phyloP scores from a whole-genome alignment of 805 yeast species.

The Schizosaccharomyces cryophilus region DNA sequence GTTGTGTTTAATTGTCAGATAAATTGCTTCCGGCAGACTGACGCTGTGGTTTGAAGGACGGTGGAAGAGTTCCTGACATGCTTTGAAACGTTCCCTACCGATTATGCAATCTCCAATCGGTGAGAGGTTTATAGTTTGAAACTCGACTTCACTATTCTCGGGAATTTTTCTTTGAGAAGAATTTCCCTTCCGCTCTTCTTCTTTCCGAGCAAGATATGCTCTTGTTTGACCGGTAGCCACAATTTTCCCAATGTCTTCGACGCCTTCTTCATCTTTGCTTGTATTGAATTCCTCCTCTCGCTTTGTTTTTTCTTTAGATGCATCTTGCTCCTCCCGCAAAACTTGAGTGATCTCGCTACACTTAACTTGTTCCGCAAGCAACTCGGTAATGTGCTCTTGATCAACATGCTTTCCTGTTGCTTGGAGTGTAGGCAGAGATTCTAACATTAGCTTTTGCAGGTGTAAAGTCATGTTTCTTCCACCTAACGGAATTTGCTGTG shows the following conservation, averaged over 20 bases:
- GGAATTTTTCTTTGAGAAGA: not conserved
- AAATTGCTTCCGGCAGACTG: not conserved
- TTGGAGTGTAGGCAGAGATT: not conserved
- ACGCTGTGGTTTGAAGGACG: not conserved
- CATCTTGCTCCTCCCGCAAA: not conserved
- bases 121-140: not conserved
- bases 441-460: not conserved
- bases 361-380: not conserved
- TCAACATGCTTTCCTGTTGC: not conserved
- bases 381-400: not conserved
- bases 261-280: not conserved
- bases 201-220: constrained; percentile 2
- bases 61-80: not conserved
- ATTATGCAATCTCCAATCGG: not conserved
- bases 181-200: not conserved
- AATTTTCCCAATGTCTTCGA: constrained; percentile 1
- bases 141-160: not conserved
- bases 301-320: not conserved
- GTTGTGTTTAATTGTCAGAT: not conserved
- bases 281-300: too few species aligned
- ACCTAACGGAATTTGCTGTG: not conserved
- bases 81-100: not conserved
- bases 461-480: not conserved
- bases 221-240: constrained; percentile 1
- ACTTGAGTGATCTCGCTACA: not conserved